These are phyloP conservation scores for Termitomyces sp. DNA, from an alignment of 768 basidiomycete species.

Conservation along the genomic window DNA sequence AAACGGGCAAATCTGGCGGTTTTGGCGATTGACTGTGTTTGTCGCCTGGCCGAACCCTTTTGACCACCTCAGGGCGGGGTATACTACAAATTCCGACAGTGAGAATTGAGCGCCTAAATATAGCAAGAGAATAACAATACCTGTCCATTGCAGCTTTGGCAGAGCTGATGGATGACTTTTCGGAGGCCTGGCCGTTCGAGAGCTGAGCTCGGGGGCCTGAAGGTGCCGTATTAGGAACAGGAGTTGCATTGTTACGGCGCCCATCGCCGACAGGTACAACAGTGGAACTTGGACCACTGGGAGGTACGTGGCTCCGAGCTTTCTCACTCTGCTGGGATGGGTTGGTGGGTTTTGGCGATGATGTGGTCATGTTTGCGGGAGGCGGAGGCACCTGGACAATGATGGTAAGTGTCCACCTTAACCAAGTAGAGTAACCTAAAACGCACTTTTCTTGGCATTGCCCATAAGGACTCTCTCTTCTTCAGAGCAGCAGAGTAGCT, in stretches of 20 bases:
- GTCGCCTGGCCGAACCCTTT: slow-evolving; percentile 43
- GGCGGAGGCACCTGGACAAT: slow-evolving; percentile 1
- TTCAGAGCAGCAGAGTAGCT: slow-evolving; percentile 75
- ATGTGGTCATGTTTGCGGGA: slow-evolving; percentile 6
- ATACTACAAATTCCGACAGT: slow-evolving; percentile 38
- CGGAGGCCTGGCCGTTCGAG: slow-evolving; percentile 22
- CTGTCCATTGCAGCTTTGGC: slow-evolving; percentile 66
- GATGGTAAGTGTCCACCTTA: background rate
- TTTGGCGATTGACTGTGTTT: slow-evolving; percentile 32
- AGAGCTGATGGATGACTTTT: slow-evolving; percentile 26
- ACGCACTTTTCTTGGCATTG: slow-evolving; percentile 28
- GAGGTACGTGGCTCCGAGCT: slow-evolving; percentile 26
- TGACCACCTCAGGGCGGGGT: slow-evolving; percentile 77
- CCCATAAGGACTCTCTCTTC: slow-evolving; percentile 62
- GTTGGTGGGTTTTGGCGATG: slow-evolving; percentile 26
- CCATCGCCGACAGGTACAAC: slow-evolving; percentile 23
- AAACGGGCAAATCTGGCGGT: slow-evolving; percentile 13
- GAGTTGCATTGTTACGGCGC: slow-evolving; percentile 30
- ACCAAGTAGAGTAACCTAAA: background rate
- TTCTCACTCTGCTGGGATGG: slow-evolving; percentile 24
- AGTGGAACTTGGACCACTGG: slow-evolving; percentile 36
- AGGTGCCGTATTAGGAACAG: slow-evolving; percentile 33
- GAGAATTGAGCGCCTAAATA: background rate
- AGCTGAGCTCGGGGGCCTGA: slow-evolving; percentile 58
- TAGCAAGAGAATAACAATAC: slow-evolving; percentile 28